Evolutionary conservation across 768 basidiomycete species (phyloP).

Genomic region (Trichaptum fuscoviolaceum): DNA sequence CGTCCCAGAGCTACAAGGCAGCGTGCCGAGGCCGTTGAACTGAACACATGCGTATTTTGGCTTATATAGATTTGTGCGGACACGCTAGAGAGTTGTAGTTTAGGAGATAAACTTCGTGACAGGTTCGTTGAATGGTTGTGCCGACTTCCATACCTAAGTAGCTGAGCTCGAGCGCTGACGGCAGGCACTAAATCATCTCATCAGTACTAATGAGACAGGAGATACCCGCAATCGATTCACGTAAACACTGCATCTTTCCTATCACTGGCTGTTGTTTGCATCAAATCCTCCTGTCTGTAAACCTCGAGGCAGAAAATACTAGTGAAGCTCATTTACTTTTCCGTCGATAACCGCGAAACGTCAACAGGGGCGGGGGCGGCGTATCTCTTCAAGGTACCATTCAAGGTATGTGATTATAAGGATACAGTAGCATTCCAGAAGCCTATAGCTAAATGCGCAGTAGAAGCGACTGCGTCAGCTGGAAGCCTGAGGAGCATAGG

Average conservation of each 20-base stretch:
- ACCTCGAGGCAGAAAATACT: not conserved
- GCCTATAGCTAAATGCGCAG: slow-evolving; percentile 1
- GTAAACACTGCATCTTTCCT: not conserved
- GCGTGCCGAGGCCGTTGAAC: not conserved
- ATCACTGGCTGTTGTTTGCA: not conserved
- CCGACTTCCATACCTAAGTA: not conserved
- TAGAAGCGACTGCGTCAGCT: not conserved
- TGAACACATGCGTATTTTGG: not conserved
- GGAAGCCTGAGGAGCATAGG: not conserved
- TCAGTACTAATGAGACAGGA: not conserved
- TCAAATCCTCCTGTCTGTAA: not conserved
- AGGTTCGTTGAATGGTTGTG: not conserved
- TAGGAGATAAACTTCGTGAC: not conserved
- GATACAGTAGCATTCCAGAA: not conserved
- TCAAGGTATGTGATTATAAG: not conserved
- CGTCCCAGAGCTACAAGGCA: slow-evolving; percentile 46
- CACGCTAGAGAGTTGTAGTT: not conserved
- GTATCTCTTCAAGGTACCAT: not conserved
- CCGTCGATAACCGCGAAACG: not conserved
- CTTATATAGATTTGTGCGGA: not conserved
- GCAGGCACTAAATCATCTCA: not conserved
- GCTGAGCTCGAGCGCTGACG: no score
- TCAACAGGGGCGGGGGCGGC: not conserved
- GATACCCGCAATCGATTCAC: not conserved
- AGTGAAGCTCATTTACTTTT: not conserved